phyloP scores from a whole-genome alignment of 2,329 filamentous ascomycete species.

The Dactylellina leptospora region DNA sequence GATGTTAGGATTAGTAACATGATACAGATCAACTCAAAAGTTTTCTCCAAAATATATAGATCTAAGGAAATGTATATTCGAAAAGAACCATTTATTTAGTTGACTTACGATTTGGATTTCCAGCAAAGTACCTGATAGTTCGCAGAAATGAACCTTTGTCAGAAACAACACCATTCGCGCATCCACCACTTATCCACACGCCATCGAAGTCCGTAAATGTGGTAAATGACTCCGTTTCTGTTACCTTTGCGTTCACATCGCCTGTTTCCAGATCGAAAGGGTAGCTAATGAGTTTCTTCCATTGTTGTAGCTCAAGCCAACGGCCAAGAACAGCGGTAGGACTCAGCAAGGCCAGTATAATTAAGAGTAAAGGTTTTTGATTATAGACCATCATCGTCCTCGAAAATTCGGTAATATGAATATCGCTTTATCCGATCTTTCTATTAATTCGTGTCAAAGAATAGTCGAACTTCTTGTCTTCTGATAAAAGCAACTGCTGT shows the following conservation, averaged over 20 bases:
- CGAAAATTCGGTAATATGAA: no score
- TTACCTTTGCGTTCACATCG: not conserved
- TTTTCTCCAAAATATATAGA: not conserved
- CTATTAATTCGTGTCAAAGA: no score
- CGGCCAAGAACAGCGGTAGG: not conserved
- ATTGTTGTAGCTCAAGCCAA: slow-evolving; percentile 34
- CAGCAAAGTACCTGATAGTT: slow-evolving; percentile 16
- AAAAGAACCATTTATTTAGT: no score
- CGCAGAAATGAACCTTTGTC: slow-evolving; percentile 3
- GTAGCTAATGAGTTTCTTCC: not conserved
- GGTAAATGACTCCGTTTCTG: not conserved
- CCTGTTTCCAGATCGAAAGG: not conserved
- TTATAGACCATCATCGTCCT: no score
- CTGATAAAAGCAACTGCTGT: no score
- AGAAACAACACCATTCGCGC: slow-evolving; percentile 26
- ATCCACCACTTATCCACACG: slow-evolving; percentile 20
- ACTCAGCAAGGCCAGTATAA: not conserved
- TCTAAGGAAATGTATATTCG: no score
- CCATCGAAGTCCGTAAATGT: slow-evolving; percentile 14
- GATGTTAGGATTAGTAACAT: not conserved
- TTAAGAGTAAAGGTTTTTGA: not conserved
- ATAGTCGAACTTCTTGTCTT: no score
- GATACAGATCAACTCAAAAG: not conserved
- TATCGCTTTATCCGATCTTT: no score
- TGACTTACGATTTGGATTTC: slow-evolving; percentile 31